Evolutionary conservation across 2,329 filamentous ascomycete genomes (phyloP).

Genomic region (Zymoseptoria ardabiliae): DNA sequence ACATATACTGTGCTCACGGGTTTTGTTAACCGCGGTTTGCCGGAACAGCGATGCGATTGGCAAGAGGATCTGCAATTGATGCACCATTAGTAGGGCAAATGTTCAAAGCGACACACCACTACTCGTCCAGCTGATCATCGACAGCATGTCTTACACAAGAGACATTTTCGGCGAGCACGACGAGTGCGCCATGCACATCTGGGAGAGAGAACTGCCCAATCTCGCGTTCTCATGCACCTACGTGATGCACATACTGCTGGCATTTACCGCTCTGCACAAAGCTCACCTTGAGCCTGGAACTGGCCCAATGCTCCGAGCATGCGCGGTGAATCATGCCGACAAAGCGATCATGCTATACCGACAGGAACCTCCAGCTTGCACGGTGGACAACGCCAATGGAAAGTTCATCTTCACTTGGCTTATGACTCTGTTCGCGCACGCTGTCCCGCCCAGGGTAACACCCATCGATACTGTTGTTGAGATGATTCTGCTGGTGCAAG

Average conservation of each 20-base stretch:
- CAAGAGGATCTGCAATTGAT: slow-evolving; percentile 26
- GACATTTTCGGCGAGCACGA: slow-evolving; percentile 20
- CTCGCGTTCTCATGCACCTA: slow-evolving; percentile 23
- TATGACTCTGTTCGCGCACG: slow-evolving; percentile 23
- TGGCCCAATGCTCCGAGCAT: slow-evolving; percentile 19
- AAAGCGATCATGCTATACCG: slow-evolving; percentile 23
- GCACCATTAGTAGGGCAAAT: slow-evolving; percentile 20
- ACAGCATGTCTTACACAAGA: slow-evolving; percentile 14
- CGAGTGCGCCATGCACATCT: slow-evolving; percentile 18
- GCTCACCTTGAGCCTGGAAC: slow-evolving; percentile 19
- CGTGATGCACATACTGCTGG: slow-evolving; percentile 26
- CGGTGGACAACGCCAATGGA: slow-evolving; percentile 23
- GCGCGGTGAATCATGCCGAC: slow-evolving; percentile 26
- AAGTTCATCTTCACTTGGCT: slow-evolving; percentile 25
- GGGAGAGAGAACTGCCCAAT: slow-evolving; percentile 23
- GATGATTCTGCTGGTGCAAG: slow-evolving; percentile 22
- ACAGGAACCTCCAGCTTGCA: slow-evolving; percentile 12
- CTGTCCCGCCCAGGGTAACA: slow-evolving; percentile 21
- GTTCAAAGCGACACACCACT: background rate
- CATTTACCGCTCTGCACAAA: slow-evolving; percentile 25
- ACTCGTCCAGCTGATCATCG: background rate
- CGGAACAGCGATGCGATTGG: slow-evolving; percentile 19
- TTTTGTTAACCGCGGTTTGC: slow-evolving; percentile 18
- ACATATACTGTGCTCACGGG: slow-evolving; percentile 21
- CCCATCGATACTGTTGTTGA: slow-evolving; percentile 26